A percentile compares a stretch with the other conserved stretches of the same genome.
phyloP scores from a whole-genome alignment of 2,329 filamentous ascomycete genomes.

The Neocatenulostroma microsporum region DNA sequence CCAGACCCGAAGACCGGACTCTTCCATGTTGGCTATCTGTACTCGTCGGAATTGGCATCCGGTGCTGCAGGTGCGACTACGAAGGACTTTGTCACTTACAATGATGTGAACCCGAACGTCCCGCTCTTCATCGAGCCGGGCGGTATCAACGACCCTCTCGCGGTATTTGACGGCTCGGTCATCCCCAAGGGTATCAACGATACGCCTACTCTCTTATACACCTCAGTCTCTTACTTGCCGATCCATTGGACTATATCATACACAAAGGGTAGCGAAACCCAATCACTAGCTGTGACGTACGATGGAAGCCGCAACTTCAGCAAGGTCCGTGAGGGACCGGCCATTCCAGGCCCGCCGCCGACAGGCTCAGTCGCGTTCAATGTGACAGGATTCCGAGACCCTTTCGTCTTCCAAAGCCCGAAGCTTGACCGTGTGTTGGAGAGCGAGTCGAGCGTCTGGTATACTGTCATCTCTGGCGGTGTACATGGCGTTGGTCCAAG shows the following conservation, averaged over 20 bases:
- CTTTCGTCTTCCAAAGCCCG: conserved; percentile 36
- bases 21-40: conserved; percentile 41
- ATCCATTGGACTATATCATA: conserved; percentile 43
- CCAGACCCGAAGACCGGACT: conserved; percentile 38
- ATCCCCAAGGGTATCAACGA: conserved; percentile 39
- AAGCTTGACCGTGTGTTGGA: conserved; percentile 31
- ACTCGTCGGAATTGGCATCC: too few species aligned
- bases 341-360: conserved; percentile 32
- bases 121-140: conserved; percentile 28
- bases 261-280: conserved; percentile 40
- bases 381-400: conserved; percentile 39
- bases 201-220: conserved; percentile 40
- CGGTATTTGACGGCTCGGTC: conserved; percentile 42
- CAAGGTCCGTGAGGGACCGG: conserved; percentile 32
- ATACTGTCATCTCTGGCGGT: conserved; percentile 30
- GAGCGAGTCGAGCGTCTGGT: conserved; percentile 32
- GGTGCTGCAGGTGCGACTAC: conserved; percentile 31
- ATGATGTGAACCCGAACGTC: conserved; percentile 29
- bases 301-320: conserved; percentile 32
- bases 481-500: conserved; percentile 34
- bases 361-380: too few species aligned
- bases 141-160: conserved; percentile 38
- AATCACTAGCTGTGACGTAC: conserved; percentile 33
- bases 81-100: conserved; percentile 37
- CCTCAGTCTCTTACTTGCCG: conserved; percentile 38